Conservation (phyloP, 2,329 filamentous ascomycete species). For the Cryphonectria naterciae region DNA sequence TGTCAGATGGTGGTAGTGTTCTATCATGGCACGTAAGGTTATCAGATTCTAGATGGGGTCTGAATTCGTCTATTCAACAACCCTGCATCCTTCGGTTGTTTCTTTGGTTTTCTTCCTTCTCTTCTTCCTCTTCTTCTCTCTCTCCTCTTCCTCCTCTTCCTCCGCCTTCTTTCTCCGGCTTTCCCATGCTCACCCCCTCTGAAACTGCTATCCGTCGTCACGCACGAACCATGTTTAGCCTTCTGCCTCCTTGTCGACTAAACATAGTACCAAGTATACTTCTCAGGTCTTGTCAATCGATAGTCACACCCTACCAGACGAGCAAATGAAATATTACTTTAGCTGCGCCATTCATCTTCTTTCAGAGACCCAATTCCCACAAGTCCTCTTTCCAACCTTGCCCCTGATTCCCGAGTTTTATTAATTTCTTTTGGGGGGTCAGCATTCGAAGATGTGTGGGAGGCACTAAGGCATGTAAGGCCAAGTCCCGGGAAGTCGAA, state of each 20-base stretch:
- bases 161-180: neutral
- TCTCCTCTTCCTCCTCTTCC: neutral
- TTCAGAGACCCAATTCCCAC: neutral
- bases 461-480: neutral
- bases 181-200: too few relatives aligned
- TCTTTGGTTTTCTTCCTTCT: neutral
- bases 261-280: too few relatives aligned
- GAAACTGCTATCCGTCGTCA: neutral
- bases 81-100: neutral
- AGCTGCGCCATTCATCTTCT: neutral
- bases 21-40: neutral
- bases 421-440: neutral
- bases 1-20: conserved; percentile 2
- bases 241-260: neutral
- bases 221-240: neutral
- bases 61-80: neutral
- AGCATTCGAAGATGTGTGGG: neutral
- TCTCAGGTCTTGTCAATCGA: neutral
- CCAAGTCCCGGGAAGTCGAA: neutral
- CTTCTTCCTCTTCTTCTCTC: neutral
- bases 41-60: neutral
- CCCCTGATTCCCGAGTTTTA: neutral
- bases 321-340: neutral
- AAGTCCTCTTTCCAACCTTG: neutral
- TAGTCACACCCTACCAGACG: neutral